These are phyloP conservation scores for Rubus parviflorus DNA, from an alignment of 306 rosid species.

Conservation along the genomic window DNA sequence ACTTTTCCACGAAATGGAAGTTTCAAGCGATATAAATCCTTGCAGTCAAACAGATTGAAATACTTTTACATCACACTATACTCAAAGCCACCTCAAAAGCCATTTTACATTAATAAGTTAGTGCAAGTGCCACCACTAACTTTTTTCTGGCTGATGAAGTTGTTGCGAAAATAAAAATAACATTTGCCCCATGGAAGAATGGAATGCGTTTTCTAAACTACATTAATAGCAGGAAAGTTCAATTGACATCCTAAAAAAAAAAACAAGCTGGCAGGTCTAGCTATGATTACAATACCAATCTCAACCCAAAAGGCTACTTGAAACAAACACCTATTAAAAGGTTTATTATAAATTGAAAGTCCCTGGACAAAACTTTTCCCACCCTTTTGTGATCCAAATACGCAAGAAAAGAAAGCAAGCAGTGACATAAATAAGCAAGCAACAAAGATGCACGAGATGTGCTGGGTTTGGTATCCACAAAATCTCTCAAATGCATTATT, in stretches of 20 bases:
- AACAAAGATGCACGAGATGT: neutral
- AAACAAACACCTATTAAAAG: neutral
- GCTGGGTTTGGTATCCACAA: neutral
- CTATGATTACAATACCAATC: neutral
- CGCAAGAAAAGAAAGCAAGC: neutral
- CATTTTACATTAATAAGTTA: neutral
- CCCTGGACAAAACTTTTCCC: neutral
- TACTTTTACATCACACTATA: neutral
- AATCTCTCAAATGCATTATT: neutral
- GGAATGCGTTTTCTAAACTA: neutral
- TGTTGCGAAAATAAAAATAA: neutral
- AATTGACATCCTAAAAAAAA: neutral
- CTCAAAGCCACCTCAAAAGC: conserved; percentile 1
- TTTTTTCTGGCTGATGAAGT: neutral
- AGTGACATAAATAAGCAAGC: neutral
- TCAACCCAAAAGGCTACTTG: neutral
- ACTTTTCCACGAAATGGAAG: neutral
- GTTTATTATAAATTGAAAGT: neutral
- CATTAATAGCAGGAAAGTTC: neutral
- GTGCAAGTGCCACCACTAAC: neutral
- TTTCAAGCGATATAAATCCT: neutral
- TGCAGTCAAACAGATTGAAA: neutral
- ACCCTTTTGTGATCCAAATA: neutral
- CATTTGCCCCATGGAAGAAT: neutral
- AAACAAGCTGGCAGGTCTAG: neutral